phyloP scores from a whole-genome alignment of 805 yeast species.

The Kluyveromyces starmeri region DNA sequence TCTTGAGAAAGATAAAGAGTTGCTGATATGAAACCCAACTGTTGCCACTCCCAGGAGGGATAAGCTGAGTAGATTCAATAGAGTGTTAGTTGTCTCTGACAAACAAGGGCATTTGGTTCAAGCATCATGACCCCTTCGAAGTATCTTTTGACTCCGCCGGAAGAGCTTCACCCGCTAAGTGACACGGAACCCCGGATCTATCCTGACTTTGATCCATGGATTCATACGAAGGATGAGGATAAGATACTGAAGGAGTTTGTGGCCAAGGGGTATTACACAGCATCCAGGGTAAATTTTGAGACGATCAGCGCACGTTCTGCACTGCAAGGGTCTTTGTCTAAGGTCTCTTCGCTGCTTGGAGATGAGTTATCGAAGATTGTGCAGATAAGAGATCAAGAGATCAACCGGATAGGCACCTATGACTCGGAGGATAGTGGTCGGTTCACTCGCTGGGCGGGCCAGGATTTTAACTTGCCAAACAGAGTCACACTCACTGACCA shows the following conservation, averaged over 20 bases:
- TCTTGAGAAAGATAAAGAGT: too few species aligned
- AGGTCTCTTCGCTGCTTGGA: slow-evolving; percentile 23
- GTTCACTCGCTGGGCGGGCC: slow-evolving; percentile 22
- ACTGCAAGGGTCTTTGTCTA: slow-evolving; percentile 26
- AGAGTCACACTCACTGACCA: slow-evolving; percentile 85
- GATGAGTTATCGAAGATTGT: slow-evolving; percentile 23
- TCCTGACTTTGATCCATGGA: slow-evolving; percentile 31
- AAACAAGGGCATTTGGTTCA: too few species aligned
- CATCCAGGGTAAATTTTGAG: slow-evolving; percentile 29
- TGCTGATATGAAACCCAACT: too few species aligned
- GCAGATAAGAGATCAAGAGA: slow-evolving; percentile 24
- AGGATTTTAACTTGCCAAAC: slow-evolving; percentile 25
- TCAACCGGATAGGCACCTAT: slow-evolving; percentile 21
- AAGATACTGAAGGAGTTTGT: slow-evolving; percentile 24
- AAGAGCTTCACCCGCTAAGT: slow-evolving; percentile 25
- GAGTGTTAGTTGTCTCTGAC: too few species aligned
- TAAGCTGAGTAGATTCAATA: too few species aligned
- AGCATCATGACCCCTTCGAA: slow-evolving; percentile 21
- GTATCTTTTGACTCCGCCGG: slow-evolving; percentile 27
- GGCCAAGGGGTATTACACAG: slow-evolving; percentile 27
- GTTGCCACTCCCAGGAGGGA: too few species aligned
- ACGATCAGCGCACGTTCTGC: slow-evolving; percentile 31
- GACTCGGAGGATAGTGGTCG: slow-evolving; percentile 7
- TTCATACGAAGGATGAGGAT: slow-evolving; percentile 25
- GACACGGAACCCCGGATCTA: slow-evolving; percentile 11